Conservation (phyloP, 768 basidiomycete genomes). For the Collybiopsis confluens region DNA sequence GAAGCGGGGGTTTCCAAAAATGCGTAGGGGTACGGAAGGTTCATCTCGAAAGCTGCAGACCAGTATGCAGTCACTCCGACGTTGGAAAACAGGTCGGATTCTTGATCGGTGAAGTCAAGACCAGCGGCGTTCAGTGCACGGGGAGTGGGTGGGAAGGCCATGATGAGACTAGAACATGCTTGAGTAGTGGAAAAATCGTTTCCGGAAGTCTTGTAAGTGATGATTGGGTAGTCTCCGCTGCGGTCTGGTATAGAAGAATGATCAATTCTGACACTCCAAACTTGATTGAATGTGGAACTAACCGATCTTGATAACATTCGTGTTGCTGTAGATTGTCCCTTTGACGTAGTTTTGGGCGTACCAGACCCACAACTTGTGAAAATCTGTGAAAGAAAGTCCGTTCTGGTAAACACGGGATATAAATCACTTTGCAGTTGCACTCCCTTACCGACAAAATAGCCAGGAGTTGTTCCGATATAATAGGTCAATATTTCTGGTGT, state of each 20-base stretch:
- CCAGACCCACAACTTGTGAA: constrained; percentile 4
- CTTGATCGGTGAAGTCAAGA: background rate
- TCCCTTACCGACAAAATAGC: constrained; percentile 6
- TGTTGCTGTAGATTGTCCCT: constrained; percentile 2
- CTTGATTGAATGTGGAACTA: background rate
- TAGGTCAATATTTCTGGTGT: constrained; percentile 6
- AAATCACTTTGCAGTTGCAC: background rate
- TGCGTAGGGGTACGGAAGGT: background rate
- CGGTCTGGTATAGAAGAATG: background rate
- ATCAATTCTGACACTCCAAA: too few relatives aligned
- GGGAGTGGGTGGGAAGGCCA: constrained; percentile 3
- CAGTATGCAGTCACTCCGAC: constrained; percentile 6
- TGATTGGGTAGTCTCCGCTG: background rate
- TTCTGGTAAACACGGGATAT: background rate
- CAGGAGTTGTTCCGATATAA: background rate
- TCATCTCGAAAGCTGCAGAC: background rate
- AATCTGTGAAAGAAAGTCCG: background rate
- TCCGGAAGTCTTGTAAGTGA: background rate
- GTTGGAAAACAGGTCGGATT: background rate
- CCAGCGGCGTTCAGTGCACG: background rate
- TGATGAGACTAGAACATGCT: constrained; percentile 2
- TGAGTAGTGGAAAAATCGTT: background rate
- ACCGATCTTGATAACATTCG: constrained; percentile 7
- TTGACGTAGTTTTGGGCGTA: constrained; percentile 1
- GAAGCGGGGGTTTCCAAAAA: background rate